These are phyloP conservation scores for Ophiostoma fasciatum DNA, from an alignment of 2,329 filamentous ascomycete genomes.

Conservation along the genomic window DNA sequence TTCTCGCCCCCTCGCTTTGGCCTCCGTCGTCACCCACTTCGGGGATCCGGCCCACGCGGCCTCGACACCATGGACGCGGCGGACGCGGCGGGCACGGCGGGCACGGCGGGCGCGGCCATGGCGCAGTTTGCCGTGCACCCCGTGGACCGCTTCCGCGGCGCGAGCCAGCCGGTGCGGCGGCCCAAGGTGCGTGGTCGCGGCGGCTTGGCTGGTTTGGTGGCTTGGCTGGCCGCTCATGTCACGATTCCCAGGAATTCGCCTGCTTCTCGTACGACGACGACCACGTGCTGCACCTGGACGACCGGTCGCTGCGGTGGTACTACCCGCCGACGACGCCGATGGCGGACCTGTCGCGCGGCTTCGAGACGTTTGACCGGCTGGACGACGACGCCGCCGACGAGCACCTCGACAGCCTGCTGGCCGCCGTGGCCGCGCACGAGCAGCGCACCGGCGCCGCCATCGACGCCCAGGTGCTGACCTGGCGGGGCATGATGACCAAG, in stretches of 20 bases:
- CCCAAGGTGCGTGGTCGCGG: conserved; percentile 36
- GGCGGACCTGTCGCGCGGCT: conserved; percentile 64
- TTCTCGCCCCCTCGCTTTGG: too few species aligned
- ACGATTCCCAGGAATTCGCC: conserved; percentile 55
- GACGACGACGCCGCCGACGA: conserved; percentile 65
- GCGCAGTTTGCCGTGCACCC: conserved; percentile 36
- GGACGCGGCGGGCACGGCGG: too few species aligned
- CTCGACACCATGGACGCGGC: too few species aligned
- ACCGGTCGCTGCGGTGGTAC: conserved; percentile 75
- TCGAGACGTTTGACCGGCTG: conserved; percentile 66
- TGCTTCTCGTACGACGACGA: conserved; percentile 87
- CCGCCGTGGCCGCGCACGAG: conserved; percentile 61
- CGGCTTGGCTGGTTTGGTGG: not conserved
- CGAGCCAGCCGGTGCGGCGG: conserved; percentile 55
- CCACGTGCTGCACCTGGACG: conserved; percentile 61
- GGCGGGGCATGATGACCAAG: conserved; percentile 98
- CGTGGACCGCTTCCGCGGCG: conserved; percentile 51
- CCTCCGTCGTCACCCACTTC: too few species aligned
- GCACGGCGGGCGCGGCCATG: too few species aligned
- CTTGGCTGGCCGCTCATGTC: not conserved
- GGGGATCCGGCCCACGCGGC: too few species aligned
- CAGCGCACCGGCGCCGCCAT: conserved; percentile 49
- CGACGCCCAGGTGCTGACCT: conserved; percentile 72
- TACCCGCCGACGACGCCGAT: conserved; percentile 56
- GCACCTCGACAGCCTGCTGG: conserved; percentile 72